Evolutionary conservation across 164 flowering plant genomes (phyloP).

Genomic region (Taxillus chinensis): DNA sequence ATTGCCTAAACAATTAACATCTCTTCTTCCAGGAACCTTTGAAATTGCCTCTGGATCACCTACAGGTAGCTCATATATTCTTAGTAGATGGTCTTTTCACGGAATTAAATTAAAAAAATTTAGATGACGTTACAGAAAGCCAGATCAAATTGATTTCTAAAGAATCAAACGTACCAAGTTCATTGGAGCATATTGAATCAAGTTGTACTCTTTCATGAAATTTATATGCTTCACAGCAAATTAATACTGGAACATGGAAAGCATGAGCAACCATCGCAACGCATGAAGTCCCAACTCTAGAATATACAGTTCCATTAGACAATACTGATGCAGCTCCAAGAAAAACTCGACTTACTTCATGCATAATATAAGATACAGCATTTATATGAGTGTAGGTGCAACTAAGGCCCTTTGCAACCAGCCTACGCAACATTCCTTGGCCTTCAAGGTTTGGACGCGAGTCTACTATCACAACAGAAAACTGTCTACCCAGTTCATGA

Average conservation of each 20-base stretch:
- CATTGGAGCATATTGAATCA: conserved; percentile 31
- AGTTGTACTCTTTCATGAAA: conserved; percentile 35
- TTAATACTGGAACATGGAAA: conserved; percentile 23
- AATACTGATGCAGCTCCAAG: conserved; percentile 28
- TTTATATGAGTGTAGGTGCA: conserved; percentile 81
- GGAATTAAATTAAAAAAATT: no score
- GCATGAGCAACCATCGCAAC: conserved; percentile 37
- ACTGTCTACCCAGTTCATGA: conserved; percentile 80
- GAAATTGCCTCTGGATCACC: conserved; percentile 23
- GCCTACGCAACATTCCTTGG: conserved; percentile 56
- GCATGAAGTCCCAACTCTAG: conserved; percentile 31
- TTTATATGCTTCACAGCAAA: conserved; percentile 38
- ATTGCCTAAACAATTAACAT: conserved; percentile 14
- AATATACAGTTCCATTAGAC: conserved; percentile 33
- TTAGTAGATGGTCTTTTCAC: neutral
- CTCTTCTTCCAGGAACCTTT: conserved; percentile 20
- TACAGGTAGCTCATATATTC: conserved; percentile 1
- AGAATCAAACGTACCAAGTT: conserved; percentile 18
- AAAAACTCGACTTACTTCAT: conserved; percentile 25
- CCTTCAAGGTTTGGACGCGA: conserved; percentile 95
- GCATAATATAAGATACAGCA: neutral
- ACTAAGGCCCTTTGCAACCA: conserved; percentile 63
- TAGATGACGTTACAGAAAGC: no score
- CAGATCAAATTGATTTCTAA: neutral
- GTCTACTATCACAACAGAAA: conserved; percentile 81